A percentile compares a stretch with the other conserved stretches of the same genome.
Conservation (phyloP, 768 basidiomycete genomes). For the Cystofilobasidium ferigula region DNA sequence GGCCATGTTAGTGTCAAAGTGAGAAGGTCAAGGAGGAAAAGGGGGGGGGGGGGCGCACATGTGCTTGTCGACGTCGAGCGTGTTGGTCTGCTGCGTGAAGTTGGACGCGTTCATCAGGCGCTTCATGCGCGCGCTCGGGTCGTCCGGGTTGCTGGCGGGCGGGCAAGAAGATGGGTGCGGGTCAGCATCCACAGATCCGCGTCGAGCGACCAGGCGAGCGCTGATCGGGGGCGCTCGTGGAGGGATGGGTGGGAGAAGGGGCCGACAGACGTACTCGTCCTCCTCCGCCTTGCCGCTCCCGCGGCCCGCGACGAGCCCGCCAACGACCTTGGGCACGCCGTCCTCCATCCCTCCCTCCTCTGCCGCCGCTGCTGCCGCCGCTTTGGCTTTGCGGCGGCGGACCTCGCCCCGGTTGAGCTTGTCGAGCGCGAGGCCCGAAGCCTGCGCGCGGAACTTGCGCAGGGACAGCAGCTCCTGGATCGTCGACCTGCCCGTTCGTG, state of each 20-base stretch:
- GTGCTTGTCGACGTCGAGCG: constrained; percentile 93
- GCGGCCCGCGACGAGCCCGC: constrained; percentile 3
- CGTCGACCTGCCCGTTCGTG: not conserved
- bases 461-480: constrained; percentile 22
- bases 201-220: not conserved
- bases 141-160: constrained; percentile 6
- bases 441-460: constrained; percentile 33
- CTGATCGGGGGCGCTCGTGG: too few relatives aligned
- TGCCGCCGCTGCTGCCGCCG: constrained; percentile 40
- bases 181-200: constrained; percentile 43
- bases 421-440: constrained; percentile 64
- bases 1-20: not conserved
- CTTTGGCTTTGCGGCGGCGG: constrained; percentile 48
- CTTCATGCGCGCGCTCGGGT: constrained; percentile 25
- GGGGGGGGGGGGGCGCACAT: constrained; percentile 53
- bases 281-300: constrained; percentile 14
- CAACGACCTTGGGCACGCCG: constrained; percentile 23
- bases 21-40: not conserved
- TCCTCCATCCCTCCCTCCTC: constrained; percentile 29
- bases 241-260: not conserved
- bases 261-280: constrained; percentile 10
- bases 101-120: constrained; percentile 49
- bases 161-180: constrained; percentile 61
- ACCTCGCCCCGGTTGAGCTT: constrained; percentile 73
- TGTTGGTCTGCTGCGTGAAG: constrained; percentile 95